phyloP scores from a whole-genome alignment of 2,329 filamentous ascomycete species.

The Neoscytalidium dimidiatum region DNA sequence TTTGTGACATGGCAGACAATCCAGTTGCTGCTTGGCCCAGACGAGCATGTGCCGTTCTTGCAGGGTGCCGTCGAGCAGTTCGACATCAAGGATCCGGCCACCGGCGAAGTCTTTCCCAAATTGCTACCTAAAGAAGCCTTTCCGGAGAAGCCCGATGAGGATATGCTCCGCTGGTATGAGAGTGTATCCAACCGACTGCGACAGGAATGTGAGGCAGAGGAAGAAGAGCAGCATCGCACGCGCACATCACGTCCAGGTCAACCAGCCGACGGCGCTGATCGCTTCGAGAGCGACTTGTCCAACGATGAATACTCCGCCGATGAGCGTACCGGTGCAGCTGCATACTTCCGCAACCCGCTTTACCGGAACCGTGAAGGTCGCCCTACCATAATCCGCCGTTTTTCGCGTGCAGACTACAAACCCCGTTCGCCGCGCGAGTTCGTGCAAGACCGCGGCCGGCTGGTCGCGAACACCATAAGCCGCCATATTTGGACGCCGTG shows the following conservation, averaged over 20 bases:
- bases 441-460: conserved; percentile 31
- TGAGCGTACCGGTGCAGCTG: conserved; percentile 45
- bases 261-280: conserved; percentile 24
- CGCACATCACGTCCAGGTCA: conserved; percentile 27
- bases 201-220: conserved; percentile 57
- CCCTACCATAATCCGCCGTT: conserved; percentile 45
- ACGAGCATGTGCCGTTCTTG: conserved; percentile 82
- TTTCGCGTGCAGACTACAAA: conserved; percentile 29
- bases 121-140: conserved; percentile 68
- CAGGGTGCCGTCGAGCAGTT: conserved; percentile 79
- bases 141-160: conserved; percentile 70
- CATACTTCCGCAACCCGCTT: conserved; percentile 53
- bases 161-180: conserved; percentile 87
- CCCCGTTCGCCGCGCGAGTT: conserved; percentile 29
- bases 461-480: conserved; percentile 31
- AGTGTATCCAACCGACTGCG: conserved; percentile 71
- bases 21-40: conserved; percentile 81
- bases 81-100: conserved; percentile 72
- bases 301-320: conserved; percentile 42
- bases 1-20: conserved; percentile 95
- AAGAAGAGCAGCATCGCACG: conserved; percentile 25
- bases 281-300: conserved; percentile 34
- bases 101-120: conserved; percentile 58
- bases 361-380: conserved; percentile 48
- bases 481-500: conserved; percentile 39